Conservation (phyloP, 345 rosid species). For the Salix arbutifolia region DNA sequence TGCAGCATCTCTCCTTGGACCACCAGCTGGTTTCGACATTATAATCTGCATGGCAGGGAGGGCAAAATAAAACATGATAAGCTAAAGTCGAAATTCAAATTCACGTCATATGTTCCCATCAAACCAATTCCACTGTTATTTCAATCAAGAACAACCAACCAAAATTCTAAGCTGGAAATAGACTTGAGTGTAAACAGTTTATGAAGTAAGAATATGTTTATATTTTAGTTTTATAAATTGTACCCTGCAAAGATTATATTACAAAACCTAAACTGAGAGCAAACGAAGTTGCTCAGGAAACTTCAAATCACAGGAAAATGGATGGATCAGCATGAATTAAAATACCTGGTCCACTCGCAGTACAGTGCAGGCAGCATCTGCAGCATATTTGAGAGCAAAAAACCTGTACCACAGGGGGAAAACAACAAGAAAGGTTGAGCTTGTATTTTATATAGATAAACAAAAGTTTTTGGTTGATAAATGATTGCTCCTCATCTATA, state of each 20-base stretch:
- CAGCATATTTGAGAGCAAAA: slow-evolving; percentile 89
- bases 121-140: background rate
- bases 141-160: background rate
- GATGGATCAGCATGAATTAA: background rate
- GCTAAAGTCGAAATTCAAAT: background rate
- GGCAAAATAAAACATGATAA: slow-evolving; percentile 7
- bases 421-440: background rate
- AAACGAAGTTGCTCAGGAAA: background rate
- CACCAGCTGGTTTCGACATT: slow-evolving; percentile 96
- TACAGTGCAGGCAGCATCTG: slow-evolving; percentile 97
- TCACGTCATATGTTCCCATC: background rate
- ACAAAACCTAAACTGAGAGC: background rate
- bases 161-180: background rate
- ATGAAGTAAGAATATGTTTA: background rate
- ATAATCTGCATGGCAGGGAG: slow-evolving; percentile 56
- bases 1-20: slow-evolving; percentile 62
- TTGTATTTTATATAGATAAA: background rate
- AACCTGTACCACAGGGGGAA: slow-evolving; percentile 35
- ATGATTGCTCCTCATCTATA: background rate
- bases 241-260: background rate
- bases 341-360: slow-evolving; percentile 94
- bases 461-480: background rate
- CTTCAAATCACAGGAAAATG: background rate
- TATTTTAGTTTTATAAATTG: background rate
- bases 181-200: too few species aligned